Evolutionary conservation across 2,329 filamentous ascomycete species (phyloP), one percentile per base, ranked within the genome.

Genomic region (Ophiosphaerella herpotricha): DNA sequence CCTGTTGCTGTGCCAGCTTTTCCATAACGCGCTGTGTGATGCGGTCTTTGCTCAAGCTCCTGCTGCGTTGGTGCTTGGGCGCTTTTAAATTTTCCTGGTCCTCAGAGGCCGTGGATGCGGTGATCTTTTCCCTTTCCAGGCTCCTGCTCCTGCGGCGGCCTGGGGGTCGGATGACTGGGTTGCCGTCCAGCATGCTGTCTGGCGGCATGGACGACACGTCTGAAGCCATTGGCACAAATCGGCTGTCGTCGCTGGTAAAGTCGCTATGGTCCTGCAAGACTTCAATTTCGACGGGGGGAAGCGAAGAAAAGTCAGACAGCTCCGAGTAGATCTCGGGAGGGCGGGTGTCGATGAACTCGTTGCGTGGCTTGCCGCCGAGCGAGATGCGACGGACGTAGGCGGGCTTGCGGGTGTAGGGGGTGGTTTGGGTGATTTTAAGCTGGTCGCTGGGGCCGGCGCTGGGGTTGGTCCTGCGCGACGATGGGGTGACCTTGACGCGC

Each of bases 131-230:
- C 47, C 77, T 68, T 48, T 79, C 77, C 26, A 77, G 55, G 60
- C 79, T 84, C 51, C 78, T 76, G 63, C 79, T 84, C 42, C 78
- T 74, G 54, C 76, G 77, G 55, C 77, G 75, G 49, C 74, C 69
- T 38, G 75, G 71, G 21, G 76, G 69, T 32, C 77, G 73, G 45
- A 79, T 78, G 6, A 73, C 67, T 33, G 74, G 72, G 8, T 76
- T 74, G 33, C 79, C 80, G 57, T 87, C 86, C 9, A 89, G 76
- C 75, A 88, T 82, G 67, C 85, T 88, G 69, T 89, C 85, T n/a
- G 85, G 79, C 29, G 86, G 86, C 83, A 89, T 88, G 32, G 85
- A 87, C 1, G 93, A 97, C 42, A 97, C 90, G 66, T 97, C 93
- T 3, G 93, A 97, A 43, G 85, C 79, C 59, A 84, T 80, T 31